Evolutionary conservation across 2,329 filamentous ascomycete genomes (phyloP).

Genomic region (Teratosphaeria destructans): DNA sequence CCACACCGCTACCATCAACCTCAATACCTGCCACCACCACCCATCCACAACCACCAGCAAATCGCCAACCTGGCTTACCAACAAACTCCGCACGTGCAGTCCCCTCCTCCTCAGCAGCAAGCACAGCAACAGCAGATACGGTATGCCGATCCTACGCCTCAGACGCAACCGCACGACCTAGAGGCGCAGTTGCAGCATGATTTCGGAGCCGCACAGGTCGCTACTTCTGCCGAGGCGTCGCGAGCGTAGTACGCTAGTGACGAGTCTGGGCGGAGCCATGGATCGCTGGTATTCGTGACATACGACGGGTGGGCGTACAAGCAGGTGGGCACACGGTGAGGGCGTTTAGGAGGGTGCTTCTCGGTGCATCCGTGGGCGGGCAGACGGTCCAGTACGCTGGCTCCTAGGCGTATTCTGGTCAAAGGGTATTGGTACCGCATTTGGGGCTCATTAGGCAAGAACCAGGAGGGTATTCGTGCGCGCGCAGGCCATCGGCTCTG

Average conservation of each 20-base stretch:
- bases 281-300: not conserved
- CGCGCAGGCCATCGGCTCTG: too few species aligned
- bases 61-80: not conserved
- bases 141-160: not conserved
- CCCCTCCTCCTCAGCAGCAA: not conserved
- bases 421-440: not conserved
- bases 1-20: slow-evolving; percentile 3
- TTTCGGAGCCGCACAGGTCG: not conserved
- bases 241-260: not conserved
- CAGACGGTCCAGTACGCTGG: not conserved
- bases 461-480: too few species aligned
- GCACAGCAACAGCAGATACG: not conserved
- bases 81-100: not conserved
- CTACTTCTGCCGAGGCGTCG: not conserved
- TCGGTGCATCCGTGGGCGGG: not conserved
- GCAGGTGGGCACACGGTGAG: not conserved
- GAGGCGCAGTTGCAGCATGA: slow-evolving; percentile 1
- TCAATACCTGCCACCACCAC: not conserved
- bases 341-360: not conserved
- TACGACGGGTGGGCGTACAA: not conserved
- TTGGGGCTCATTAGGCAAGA: not conserved
- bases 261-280: not conserved
- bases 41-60: not conserved
- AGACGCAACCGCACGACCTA: not conserved
- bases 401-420: not conserved